phyloP scores from a whole-genome alignment of 805 yeast genomes.

The Lipomyces lipofer region DNA sequence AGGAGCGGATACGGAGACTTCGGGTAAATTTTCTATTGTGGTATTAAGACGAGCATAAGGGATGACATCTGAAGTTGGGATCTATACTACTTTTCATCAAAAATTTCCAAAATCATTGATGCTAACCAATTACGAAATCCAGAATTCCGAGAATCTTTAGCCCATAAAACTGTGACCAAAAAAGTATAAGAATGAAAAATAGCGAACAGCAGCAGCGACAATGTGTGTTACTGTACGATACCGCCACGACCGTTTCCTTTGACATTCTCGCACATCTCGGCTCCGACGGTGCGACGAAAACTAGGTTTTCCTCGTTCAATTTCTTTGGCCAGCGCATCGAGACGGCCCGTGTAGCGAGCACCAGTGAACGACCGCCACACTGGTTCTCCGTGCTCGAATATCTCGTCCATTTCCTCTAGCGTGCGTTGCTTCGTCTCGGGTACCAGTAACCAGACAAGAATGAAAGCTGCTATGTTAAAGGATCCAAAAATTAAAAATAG shows the following conservation, averaged over 20 bases:
- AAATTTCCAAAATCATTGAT: background rate
- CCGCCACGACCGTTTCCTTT: background rate
- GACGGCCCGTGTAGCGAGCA: background rate
- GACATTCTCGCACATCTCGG: background rate
- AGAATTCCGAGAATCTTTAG: too few relatives aligned
- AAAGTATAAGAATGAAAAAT: background rate
- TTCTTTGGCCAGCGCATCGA: background rate
- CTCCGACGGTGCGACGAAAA: background rate
- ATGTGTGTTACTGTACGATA: background rate
- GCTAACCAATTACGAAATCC: background rate
- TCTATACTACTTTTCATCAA: too few relatives aligned
- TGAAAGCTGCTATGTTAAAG: constrained; percentile 56
- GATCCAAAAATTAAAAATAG: constrained; percentile 73
- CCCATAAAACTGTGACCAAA: too few relatives aligned
- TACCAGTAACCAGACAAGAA: constrained; percentile 42
- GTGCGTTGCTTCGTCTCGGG: constrained; percentile 26
- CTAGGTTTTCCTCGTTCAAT: background rate
- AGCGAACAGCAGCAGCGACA: background rate
- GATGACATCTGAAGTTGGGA: too few relatives aligned
- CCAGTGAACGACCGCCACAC: background rate
- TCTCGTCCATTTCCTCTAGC: constrained; percentile 28
- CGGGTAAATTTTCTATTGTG: too few relatives aligned
- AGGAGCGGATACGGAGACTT: too few relatives aligned
- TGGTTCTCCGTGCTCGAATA: constrained; percentile 8
- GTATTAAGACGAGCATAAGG: too few relatives aligned